Conservation (phyloP, 768 basidiomycete genomes). For the Thelephora ganbajun region DNA sequence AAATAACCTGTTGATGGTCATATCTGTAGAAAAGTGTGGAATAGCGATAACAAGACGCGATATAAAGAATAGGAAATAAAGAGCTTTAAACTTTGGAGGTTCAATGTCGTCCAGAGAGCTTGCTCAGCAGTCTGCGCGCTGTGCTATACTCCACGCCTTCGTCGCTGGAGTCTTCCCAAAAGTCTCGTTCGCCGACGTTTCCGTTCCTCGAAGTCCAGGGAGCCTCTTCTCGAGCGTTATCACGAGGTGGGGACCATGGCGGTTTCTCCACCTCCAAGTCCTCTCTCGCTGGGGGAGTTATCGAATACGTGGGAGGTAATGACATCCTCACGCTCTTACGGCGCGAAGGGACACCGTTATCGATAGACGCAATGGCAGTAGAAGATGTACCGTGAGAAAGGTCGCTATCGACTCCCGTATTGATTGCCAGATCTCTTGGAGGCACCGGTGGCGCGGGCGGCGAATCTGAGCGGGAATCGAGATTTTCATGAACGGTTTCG, state of each 20-base stretch:
- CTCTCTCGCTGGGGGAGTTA: conserved; percentile 51
- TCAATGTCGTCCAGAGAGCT: conserved; percentile 18
- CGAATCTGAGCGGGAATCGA: conserved; percentile 23
- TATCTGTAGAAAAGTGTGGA: not conserved
- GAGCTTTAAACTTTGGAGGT: not conserved
- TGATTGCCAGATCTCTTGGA: conserved; percentile 8
- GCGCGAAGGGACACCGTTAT: conserved; percentile 14
- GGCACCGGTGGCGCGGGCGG: conserved; percentile 9
- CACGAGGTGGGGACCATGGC: conserved; percentile 5
- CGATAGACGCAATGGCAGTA: conserved; percentile 9
- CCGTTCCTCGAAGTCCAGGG: conserved; percentile 11
- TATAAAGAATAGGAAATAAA: not conserved
- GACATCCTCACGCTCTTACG: conserved; percentile 72
- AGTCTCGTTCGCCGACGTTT: conserved; percentile 17
- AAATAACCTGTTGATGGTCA: too few species aligned
- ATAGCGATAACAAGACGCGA: not conserved
- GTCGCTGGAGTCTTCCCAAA: conserved; percentile 69
- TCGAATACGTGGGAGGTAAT: conserved; percentile 60
- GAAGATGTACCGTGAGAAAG: conserved; percentile 14
- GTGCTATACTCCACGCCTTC: conserved; percentile 52
- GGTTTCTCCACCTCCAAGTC: conserved; percentile 28
- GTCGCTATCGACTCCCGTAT: conserved; percentile 14
- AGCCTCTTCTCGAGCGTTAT: conserved; percentile 13
- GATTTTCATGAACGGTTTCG: conserved; percentile 47
- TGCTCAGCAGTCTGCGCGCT: conserved; percentile 40